Percentiles rank a stretch among this genome's conserved stretches.
Evolutionary conservation across 2,329 filamentous ascomycete genomes (phyloP).

Genomic region (Phoma sp.): DNA sequence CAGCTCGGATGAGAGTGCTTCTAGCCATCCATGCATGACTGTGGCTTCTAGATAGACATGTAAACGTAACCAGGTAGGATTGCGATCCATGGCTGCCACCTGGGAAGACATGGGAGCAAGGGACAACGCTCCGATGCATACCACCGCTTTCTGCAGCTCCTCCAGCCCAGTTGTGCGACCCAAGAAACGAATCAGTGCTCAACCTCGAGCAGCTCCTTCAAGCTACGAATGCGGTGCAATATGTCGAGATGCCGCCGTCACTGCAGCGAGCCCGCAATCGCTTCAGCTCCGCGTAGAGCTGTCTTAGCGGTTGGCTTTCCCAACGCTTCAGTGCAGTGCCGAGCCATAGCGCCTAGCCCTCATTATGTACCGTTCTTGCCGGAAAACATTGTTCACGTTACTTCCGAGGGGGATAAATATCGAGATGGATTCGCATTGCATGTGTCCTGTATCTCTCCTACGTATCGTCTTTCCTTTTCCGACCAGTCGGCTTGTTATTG

Average conservation of each 20-base stretch:
- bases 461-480: constrained; percentile 28
- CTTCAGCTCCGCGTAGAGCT: constrained; percentile 26
- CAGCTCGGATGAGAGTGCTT: constrained; percentile 10
- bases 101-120: constrained; percentile 34
- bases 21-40: constrained; percentile 17
- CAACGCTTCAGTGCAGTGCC: constrained; percentile 27
- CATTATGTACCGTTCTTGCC: constrained; percentile 30
- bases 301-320: constrained; percentile 25
- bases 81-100: constrained; percentile 28
- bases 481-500: constrained; percentile 23
- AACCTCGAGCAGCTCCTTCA: constrained; percentile 27
- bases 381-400: constrained; percentile 43
- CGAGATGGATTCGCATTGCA: constrained; percentile 45
- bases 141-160: constrained; percentile 37
- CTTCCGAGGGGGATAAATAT: constrained; percentile 38
- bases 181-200: constrained; percentile 32
- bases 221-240: constrained; percentile 40
- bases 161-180: constrained; percentile 34
- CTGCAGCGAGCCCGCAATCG: constrained; percentile 38
- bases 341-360: constrained; percentile 27
- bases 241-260: constrained; percentile 39
- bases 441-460: constrained; percentile 36
- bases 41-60: constrained; percentile 15
- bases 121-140: constrained; percentile 41
- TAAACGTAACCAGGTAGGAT: constrained; percentile 26